Percentiles rank a stretch among this genome's conserved stretches.
phyloP scores from a whole-genome alignment of 352 stramenopile genomes.

The Globisporangium barbulae region DNA sequence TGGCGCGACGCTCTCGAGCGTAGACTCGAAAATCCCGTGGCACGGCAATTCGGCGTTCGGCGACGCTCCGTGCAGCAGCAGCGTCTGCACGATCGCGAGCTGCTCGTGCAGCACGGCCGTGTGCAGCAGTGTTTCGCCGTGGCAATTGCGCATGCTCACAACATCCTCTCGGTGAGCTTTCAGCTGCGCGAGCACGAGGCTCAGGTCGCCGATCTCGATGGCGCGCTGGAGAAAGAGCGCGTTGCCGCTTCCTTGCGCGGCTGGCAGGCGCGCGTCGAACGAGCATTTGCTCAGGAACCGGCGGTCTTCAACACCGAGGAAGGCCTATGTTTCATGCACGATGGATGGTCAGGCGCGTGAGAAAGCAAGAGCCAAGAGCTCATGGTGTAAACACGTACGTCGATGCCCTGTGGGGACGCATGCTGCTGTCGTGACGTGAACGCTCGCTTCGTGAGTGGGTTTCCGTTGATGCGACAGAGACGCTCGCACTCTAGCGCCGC shows the following conservation, averaged over 20 bases:
- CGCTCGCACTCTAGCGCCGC: conserved; percentile 32
- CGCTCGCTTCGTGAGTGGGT: conserved; percentile 32
- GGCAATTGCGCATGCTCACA: conserved; percentile 26
- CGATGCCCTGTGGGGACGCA: background rate
- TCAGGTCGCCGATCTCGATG: conserved; percentile 46
- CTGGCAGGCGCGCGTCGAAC: conserved; percentile 24
- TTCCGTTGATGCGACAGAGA: conserved; percentile 37
- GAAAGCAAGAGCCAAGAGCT: background rate
- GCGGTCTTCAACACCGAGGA: conserved; percentile 41
- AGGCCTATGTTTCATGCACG: conserved; percentile 26
- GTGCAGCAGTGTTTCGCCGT: conserved; percentile 67
- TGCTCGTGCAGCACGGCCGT: conserved; percentile 60
- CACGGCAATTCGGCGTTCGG: conserved; percentile 31
- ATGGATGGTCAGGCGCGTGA: background rate
- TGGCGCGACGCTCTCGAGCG: conserved; percentile 46
- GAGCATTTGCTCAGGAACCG: conserved; percentile 40
- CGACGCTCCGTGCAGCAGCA: conserved; percentile 48
- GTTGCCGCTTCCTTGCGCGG: conserved; percentile 31
- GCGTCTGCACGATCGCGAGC: conserved; percentile 39
- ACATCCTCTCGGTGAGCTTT: background rate
- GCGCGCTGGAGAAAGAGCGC: conserved; percentile 48
- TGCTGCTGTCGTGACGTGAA: conserved; percentile 30
- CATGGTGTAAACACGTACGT: conserved; percentile 8
- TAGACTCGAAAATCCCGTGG: conserved; percentile 24
- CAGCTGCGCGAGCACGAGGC: conserved; percentile 25